Evolutionary conservation across 345 rosid species (phyloP), one percentile per base, ranked within the genome.

Genomic region (Salix viminalis): DNA sequence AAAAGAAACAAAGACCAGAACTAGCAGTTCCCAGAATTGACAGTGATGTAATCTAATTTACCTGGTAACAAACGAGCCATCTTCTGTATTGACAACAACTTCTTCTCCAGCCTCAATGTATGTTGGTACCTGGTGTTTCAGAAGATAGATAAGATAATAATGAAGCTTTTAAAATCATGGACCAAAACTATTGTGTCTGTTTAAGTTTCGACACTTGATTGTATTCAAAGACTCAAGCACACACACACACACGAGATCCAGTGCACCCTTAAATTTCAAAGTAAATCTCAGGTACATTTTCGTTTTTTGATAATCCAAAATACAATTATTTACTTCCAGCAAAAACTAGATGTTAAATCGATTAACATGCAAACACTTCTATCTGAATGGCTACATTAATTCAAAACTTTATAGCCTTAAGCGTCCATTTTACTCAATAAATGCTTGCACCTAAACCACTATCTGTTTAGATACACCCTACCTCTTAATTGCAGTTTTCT

Each of bases 21-120:
- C 28, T 64, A 34, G 16, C 4, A 56, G 41, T 56, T 37, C 50
- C 30, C 52, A 34, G 32, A 67, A 11, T 46, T 19, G 42, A 44
- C 46, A 30, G 32, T 36, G 44, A 46, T 70, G 41, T 24, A 34
- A 15, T 41, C 32, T 44, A 37, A 26, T 32, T 81, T 77, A 94
- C 99, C 97, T 91, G 88, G 90, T 85, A 42, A 91, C 81, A 73
- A 81, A 95, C 67, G 97, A 79, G 78, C 89, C 83, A 34, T 95
- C 97, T n/a, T 84, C 89, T 2, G 97, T 88, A 82, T 87, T 88
- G 74, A 95, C 86, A 76, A 91, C 84, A 72, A 95, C 87, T 83
- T 80, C 89, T 81, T 94, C 97, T 5, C 96, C 99, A 42, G 72
- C 79, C 72, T 89, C 91, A 46, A 94, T 86, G 87, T 89, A 93